Conservation (phyloP, 148 eudicot genomes). For the Polygonum aviculare region DNA sequence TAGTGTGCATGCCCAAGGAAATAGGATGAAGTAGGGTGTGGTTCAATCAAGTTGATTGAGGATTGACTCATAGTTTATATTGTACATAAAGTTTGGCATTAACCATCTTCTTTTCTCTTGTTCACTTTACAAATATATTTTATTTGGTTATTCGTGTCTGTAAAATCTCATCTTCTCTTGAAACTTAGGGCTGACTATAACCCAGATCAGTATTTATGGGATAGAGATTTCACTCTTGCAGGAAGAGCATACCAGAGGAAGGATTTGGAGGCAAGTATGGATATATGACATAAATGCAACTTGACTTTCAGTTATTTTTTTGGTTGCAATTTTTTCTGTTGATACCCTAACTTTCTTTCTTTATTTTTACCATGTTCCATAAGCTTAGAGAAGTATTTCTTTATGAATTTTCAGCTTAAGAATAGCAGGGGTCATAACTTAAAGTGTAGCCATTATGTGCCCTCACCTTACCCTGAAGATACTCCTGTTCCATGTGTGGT, state of each 20-base stretch:
- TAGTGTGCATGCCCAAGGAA: not conserved
- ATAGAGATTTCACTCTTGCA: constrained; percentile 60
- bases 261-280: constrained; percentile 94
- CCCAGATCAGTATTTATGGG: constrained; percentile 92
- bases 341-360: not conserved
- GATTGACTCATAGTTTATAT: not conserved
- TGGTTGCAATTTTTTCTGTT: not conserved
- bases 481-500: constrained; percentile 76
- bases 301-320: not conserved
- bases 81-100: not conserved
- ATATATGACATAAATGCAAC: constrained; percentile 10
- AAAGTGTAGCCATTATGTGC: constrained; percentile 84
- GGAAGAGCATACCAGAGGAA: constrained; percentile 63
- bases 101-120: not conserved
- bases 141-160: not conserved
- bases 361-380: not conserved
- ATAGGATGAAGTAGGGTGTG: not conserved
- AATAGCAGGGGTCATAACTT: constrained; percentile 70
- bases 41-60: not conserved
- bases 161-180: not conserved
- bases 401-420: constrained; percentile 48
- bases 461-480: constrained; percentile 52
- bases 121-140: not conserved
- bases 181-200: constrained; percentile 62
- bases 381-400: not conserved